phyloP scores from a whole-genome alignment of 169 alveolate genomes.

The Plasmodium falciparum region DNA sequence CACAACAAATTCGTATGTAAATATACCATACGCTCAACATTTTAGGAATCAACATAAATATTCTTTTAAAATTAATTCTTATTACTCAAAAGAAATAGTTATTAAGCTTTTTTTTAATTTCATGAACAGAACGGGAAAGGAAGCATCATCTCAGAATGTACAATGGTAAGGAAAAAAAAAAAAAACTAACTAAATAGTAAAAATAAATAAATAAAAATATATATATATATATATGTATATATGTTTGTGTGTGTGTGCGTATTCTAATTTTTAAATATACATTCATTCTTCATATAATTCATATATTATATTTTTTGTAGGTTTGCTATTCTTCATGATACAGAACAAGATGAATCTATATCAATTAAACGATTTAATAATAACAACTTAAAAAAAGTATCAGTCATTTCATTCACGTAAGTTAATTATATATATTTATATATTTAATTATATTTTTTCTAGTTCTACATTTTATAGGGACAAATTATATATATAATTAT shows the following conservation, averaged over 20 bases:
- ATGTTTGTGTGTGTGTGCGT: not conserved
- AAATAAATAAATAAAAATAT: not conserved
- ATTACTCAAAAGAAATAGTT: constrained; percentile 42
- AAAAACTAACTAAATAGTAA: not conserved
- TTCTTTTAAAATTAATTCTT: constrained; percentile 19
- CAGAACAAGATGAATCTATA: constrained; percentile 34
- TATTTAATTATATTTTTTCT: not conserved
- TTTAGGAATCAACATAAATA: constrained; percentile 40
- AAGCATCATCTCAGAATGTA: constrained; percentile 3
- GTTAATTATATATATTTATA: not conserved
- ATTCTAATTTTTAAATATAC: not conserved
- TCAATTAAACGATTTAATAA: constrained; percentile 51
- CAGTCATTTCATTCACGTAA: constrained; percentile 55
- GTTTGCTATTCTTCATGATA: constrained; percentile 65
- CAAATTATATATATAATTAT: not conserved
- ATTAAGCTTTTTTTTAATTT: constrained; percentile 40
- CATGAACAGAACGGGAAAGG: constrained; percentile 3
- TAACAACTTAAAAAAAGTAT: constrained; percentile 21
- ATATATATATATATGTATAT: constrained; percentile 8
- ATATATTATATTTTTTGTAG: not conserved
- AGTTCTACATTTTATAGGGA: not conserved
- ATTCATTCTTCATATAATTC: not conserved
- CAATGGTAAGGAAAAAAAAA: constrained; percentile 31
- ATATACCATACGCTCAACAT: constrained; percentile 13
- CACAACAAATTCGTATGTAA: not conserved